Evolutionary conservation across 257 asterid genomes (phyloP), one percentile per base, ranked within the genome.

Genomic region (Vinca minor): DNA sequence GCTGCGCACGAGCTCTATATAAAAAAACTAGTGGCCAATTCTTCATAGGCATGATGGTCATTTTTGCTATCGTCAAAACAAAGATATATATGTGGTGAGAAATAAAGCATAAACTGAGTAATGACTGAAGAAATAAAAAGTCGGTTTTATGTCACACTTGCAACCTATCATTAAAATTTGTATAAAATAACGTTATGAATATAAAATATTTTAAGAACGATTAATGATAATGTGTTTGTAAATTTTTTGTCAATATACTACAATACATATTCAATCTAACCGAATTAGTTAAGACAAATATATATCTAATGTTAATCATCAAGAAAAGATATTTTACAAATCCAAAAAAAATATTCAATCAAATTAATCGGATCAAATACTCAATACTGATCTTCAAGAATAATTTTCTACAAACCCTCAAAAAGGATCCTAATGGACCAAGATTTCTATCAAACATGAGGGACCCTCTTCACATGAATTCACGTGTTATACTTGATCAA

Each of bases 401-500:
- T 8, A 18, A n/a, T 36, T 54, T 28, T 12, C 58, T 21, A 8
- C 8, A 13, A 31, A 69, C 63, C 57, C 57, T 62, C 62, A n/a
- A 39, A 28, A 12, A 4, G 12, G 21, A 12, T 0, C 3, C 14
- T 13, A 39, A 2, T 3, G 39, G 59, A 54, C 39, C 28, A 54
- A 54, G 38, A 28, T n/a, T 48, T 48, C 13, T n/a, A 48, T 0
- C 28, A 59, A 59, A 32, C 48, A 59, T 36, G 31, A 59, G 15
- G 64, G 64, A 13, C 64, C 64, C 64, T 59, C 77, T 59, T 59
- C 64, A 59, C 64, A 59, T 59, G 64, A 59, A 21, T 59, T 84
- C 92, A 84, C 89, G 82, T 81, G 87, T 68, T 50, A 69, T 42
- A 41, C 76, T 26, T 73, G 62, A 68, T 63, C 58, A 75, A 70